Evolutionary conservation across 192 early-diverging fungal genomes (phyloP), one percentile per base, ranked within the genome.

Genomic region (Backusella westeae): DNA sequence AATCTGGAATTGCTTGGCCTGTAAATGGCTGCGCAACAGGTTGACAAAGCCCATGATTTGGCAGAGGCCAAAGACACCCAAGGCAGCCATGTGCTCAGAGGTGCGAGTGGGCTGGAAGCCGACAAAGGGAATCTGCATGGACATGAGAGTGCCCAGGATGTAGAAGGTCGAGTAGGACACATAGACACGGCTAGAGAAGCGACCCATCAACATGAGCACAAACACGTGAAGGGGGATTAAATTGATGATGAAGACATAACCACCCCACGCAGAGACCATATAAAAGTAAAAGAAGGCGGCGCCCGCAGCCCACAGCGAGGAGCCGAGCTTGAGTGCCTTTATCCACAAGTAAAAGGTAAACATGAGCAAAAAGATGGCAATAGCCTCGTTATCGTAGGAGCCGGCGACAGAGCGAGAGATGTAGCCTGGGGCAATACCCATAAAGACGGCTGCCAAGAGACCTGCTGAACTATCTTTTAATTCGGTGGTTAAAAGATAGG

Each of bases 381-480:
- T 99, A 4, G 94, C 98, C 83, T 99, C 98, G 84, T 99, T 98
- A 83, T 99, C 98, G 74, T 99, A 99, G 10, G 97, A 98, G 6
- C 98, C 98, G 14, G 98, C 97, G n/a, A 99, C 98, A 1, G 98
- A 99, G 59, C 98, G 93, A n/a, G 98, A 99, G 78, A 99, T 99
- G 79, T 99, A 99, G 1, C 98, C 98, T 0, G 98, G 98, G 2
- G 97, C 98, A 73, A 99, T 92, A 29, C 95, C 98, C 66, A 99
- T 95, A 85, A 99, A 99, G 1, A 94, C 94, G 9, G 98, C 98
- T 6, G 98, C 98, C 59, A 99, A 85, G 3, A 99, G 88, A 32
- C 98, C 98, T 10, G 98, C 97, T 1, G 95, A 94, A 0, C 89
- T 82, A 71, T 95, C 91, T 83, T 98, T 96, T 72, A 98, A 89